Evolutionary conservation across 176 grass and related monocot species (phyloP).

Genomic region (Eleusine coracana): DNA sequence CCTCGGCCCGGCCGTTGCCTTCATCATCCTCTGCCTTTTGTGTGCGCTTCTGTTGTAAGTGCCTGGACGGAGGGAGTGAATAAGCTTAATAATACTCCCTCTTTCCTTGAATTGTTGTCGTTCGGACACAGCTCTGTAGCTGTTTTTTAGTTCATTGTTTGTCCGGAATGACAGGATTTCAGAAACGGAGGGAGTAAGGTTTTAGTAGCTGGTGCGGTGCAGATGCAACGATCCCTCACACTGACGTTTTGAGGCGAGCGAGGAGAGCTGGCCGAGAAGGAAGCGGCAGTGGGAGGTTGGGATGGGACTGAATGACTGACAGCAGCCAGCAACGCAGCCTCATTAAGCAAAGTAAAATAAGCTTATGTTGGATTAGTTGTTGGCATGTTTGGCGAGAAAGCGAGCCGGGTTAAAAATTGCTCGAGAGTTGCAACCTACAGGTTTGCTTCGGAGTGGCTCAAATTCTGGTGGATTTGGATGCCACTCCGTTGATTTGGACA

Average conservation of each 20-base stretch:
- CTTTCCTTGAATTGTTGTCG: too few relatives aligned
- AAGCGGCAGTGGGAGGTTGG: conserved; percentile 15
- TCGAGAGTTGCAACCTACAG: conserved; percentile 5
- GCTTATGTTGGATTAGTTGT: conserved; percentile 43
- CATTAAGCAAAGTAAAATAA: conserved; percentile 49
- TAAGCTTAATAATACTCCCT: neutral
- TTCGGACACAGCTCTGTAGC: too few relatives aligned
- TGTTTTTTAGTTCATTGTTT: too few relatives aligned
- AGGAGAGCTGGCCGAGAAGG: conserved; percentile 2
- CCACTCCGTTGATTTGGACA: conserved; percentile 48
- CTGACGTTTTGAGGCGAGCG: conserved; percentile 36
- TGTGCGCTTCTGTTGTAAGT: neutral
- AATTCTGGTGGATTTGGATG: conserved; percentile 54
- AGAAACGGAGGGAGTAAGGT: neutral
- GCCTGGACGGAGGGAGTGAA: neutral
- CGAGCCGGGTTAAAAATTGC: conserved; percentile 44
- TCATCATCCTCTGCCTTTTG: neutral
- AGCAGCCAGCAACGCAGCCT: neutral
- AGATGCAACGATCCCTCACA: conserved; percentile 26
- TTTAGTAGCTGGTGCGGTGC: conserved; percentile 8
- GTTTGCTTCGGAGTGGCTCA: conserved; percentile 53
- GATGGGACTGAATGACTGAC: conserved; percentile 32
- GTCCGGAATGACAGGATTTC: too few relatives aligned
- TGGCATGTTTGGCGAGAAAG: conserved; percentile 53
- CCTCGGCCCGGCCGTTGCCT: conserved; percentile 44